Evolutionary conservation across 2,329 filamentous ascomycete species (phyloP), one percentile per base, ranked within the genome.

Genomic region (Mycosphaerella arachidis): DNA sequence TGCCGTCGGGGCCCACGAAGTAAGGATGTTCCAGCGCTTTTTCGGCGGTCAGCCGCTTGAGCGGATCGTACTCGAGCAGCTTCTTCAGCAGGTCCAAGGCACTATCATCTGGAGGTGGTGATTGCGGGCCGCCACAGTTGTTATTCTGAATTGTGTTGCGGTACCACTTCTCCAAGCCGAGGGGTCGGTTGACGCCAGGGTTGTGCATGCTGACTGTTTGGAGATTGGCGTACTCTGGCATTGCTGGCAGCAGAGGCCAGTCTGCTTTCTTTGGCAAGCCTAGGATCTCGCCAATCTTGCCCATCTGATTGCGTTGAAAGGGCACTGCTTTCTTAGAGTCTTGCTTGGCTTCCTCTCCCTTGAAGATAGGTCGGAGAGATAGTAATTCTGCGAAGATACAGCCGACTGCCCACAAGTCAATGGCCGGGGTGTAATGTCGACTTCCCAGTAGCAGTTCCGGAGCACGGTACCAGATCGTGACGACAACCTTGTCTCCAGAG

Each of bases 281-380:
- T 79, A 99, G 88, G 63, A 99, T 92, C 72, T 99, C 94, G 40
- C 96, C 91, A 68, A 99, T 99, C 77, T 96, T 97, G 72, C 94
- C 91, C 93, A 99, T 97, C 77, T 99, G 94, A 70, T 97, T 97
- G 13, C 92, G 86, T 75, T 99, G 94, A 68, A 99, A 99, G 0
- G 94, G 94, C 0, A 97, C 92, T 0, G 90, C 94, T 78, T 97
- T 97, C 76, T 99, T 99, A 68, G 85, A 90, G 75, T 99, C 94
- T 89, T 97, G 97, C 77, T 99, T 99, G 16, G 94, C 94, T 76
- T 99, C 94, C 72, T 99, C 94, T 0, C 94, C 94, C 73, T 99
- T 99, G 76, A 99, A 99, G 57, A 99, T 97, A 0, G 94, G 94
- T 0, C 93, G 84, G 3, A 99, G 78, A 1, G 90, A 92, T 0